phyloP scores from a whole-genome alignment of 495 filamentous ascomycete species.

The Aspergillus affinis region DNA sequence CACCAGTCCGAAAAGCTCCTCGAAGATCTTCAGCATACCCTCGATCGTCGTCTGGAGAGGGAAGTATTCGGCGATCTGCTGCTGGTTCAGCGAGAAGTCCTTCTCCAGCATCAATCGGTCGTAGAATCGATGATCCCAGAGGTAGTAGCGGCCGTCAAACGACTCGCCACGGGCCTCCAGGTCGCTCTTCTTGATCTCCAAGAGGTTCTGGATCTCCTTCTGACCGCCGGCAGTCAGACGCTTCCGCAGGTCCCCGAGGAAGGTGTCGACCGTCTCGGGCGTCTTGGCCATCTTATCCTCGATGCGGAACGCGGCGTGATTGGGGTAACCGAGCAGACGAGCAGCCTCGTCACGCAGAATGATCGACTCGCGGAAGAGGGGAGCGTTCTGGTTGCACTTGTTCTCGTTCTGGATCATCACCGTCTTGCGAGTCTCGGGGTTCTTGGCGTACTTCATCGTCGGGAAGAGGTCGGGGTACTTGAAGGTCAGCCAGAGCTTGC shows the following conservation, averaged over 20 bases:
- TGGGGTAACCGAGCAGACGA: conserved; percentile 83
- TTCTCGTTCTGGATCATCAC: conserved; percentile 68
- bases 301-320: conserved; percentile 87
- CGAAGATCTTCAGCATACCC: conserved; percentile 94
- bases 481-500: conserved; percentile 65
- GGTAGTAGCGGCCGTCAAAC: conserved; percentile 75
- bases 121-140: conserved; percentile 90
- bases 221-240: conserved; percentile 74
- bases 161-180: conserved; percentile 54
- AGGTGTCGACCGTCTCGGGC: conserved; percentile 78
- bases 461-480: conserved; percentile 71
- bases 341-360: conserved; percentile 90
- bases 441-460: conserved; percentile 61
- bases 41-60: conserved; percentile 78
- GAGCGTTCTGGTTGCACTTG: conserved; percentile 82
- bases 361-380: conserved; percentile 84
- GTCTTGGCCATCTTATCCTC: conserved; percentile 99
- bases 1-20: conserved; percentile 85
- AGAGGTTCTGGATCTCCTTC: conserved; percentile 71
- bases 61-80: conserved; percentile 92
- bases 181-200: conserved; percentile 79
- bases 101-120: conserved; percentile 90
- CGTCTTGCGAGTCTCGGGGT: conserved; percentile 54
- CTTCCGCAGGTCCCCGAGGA: conserved; percentile 75
- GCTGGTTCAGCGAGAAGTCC: conserved; percentile 84